Evolutionary conservation across 2,329 filamentous ascomycete genomes (phyloP), one percentile per base, ranked within the genome.

Genomic region (Pestalotiopsis sp.): DNA sequence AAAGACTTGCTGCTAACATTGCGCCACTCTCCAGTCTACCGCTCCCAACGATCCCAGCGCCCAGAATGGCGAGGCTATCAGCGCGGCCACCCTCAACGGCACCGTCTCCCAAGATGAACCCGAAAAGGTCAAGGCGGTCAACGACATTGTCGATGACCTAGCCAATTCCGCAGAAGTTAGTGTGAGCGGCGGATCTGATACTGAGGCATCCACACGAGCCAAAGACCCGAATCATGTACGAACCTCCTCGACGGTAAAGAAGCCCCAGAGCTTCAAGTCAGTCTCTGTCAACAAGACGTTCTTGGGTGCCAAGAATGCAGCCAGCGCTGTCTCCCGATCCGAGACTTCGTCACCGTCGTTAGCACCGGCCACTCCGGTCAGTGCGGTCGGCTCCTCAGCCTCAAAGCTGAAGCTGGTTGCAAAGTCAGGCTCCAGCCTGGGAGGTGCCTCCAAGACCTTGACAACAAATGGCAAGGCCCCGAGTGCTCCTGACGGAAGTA

Each of bases 271-370:
- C 13, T 96, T 97, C 85, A 97, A 96, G 80, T 89, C 93, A 20
- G 92, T 96, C 62, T 95, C 92, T 4, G 92, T 95, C 73, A 95
- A 95, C 73, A 94, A 93, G 80, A 94, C 89, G 58, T 97, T 95
- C 77, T 85, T 96, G 45, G 89, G 88, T n/a, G 89, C 92, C 70
- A 95, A 95, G 80, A 86, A 82, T 60, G 78, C 84, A 20, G 78
- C 83, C 20, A 78, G 77, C 70, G 76, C 82, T 9, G 78, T 83
- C 23, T 76, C 86, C 67, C 89, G 90, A 76, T 74, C 84, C 61
- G 80, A 89, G 78, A 80, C 83, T 5, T 78, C 78, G 13, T 75
- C 85, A 14, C 80, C 84, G 63, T 80, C 87, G 1, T 80, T 60
- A 41, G 31, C 79, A 25, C 75, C 81, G 13, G 73, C 82, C 66